Evolutionary conservation across 2,329 filamentous ascomycete species (phyloP), one percentile per base, ranked within the genome.

Genomic region (Colletotrichum paranaense): DNA sequence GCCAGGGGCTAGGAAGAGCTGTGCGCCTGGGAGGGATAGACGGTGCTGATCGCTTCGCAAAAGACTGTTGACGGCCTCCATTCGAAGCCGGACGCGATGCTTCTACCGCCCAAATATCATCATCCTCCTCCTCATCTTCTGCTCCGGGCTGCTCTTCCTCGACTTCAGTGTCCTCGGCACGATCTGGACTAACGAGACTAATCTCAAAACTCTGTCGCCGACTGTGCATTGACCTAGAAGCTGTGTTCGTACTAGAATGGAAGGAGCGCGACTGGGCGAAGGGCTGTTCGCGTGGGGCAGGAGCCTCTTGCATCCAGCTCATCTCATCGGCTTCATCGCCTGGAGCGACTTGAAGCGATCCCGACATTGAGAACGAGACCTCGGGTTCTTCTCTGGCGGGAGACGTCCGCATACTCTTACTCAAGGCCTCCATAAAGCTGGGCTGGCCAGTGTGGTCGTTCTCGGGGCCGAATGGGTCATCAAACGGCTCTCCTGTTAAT

Each of bases 51-150:
- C 71, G 79, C 59, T 76, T 80, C 26, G 78, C 79, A 52, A 82
- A 82, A 1, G 80, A 77, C 55, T 79, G 79, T 28, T 81, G 77
- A n/a, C 76, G 76, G 49, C 46, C 19, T 35, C 74, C 57, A 49
- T 73, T 56, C 58, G 62, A 68, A 42, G 75, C 64, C 26, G 80
- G 81, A 14, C 89, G 85, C 66, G 86, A 83, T 12, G 89, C 89
- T 77, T 91, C 89, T 28, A 90, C 77, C 38, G 88, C 89, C 89
- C 89, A 91, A 12, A 91, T 84, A 75, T 91, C 86, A n/a, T 86
- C 86, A 30, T 83, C 83, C 19, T 59, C 64, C 7, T 64, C 32
- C 19, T 19, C 38, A 16, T 49, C 42, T 12, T 42, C 65, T 12
- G 68, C 75, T 14, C 76, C 75, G 8, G 42, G 38, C 2, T 69